These are phyloP conservation scores for Wickerhamomyces sp. DNA, from an alignment of 1,139 yeast species.

Conservation along the genomic window DNA sequence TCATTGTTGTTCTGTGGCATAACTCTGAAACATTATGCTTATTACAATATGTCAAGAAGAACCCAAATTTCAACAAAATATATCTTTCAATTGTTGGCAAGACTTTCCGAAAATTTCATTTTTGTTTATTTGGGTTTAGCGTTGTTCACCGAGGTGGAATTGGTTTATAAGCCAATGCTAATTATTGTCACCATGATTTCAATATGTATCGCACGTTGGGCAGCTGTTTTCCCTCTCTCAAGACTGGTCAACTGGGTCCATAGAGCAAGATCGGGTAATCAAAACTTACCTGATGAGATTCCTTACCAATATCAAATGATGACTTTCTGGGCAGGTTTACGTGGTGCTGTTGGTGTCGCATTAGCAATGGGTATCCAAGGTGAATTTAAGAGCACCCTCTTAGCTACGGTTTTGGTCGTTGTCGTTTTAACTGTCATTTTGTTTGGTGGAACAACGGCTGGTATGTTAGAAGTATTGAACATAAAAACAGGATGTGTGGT, in stretches of 20 bases:
- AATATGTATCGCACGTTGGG: constrained; percentile 95
- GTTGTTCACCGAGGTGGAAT: constrained; percentile 89
- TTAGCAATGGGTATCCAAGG: constrained; percentile 97
- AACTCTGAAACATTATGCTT: constrained; percentile 94
- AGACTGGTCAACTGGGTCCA: constrained; percentile 76
- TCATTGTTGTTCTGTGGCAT: constrained; percentile 94
- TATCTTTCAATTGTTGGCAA: constrained; percentile 89
- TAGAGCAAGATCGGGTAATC: constrained; percentile 44
- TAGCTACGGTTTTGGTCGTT: constrained; percentile 94
- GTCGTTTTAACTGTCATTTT: constrained; percentile 94
- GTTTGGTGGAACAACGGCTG: constrained; percentile 98
- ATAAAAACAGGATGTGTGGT: constrained; percentile 89
- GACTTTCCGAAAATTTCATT: constrained; percentile 92
- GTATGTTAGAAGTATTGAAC: constrained; percentile 92
- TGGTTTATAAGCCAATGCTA: constrained; percentile 88
- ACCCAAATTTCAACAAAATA: constrained; percentile 96
- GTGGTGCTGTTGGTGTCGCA: constrained; percentile 99
- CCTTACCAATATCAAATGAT: constrained; percentile 96
- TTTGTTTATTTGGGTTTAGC: constrained; percentile 94
- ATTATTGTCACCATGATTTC: constrained; percentile 87
- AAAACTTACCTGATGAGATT: constrained; percentile 75
- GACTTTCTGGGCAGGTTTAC: constrained; percentile 98
- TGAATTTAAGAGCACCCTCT: constrained; percentile 79
- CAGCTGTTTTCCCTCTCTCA: constrained; percentile 94
- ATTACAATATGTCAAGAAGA: constrained; percentile 93